These are phyloP conservation scores for Brasilioporus rufonigricans DNA, from an alignment of 768 basidiomycete species.

Conservation along the genomic window DNA sequence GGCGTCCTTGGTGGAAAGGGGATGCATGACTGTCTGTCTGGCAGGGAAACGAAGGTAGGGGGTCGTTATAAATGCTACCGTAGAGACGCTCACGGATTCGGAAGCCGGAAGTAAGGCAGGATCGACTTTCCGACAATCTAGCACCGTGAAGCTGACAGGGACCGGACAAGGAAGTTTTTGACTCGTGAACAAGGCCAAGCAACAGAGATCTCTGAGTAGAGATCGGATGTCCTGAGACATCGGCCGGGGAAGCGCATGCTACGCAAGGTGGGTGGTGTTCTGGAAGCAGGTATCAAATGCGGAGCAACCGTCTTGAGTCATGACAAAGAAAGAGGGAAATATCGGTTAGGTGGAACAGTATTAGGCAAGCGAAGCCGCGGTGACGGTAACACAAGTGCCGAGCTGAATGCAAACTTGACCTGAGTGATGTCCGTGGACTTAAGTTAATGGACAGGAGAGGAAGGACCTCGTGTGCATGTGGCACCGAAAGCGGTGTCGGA, in stretches of 20 bases:
- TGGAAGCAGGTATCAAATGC: constrained; percentile 24
- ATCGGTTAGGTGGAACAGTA: constrained; percentile 29
- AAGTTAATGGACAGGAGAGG: constrained; percentile 37
- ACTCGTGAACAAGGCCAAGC: constrained; percentile 13
- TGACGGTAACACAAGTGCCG: constrained; percentile 36
- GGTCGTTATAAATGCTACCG: constrained; percentile 22
- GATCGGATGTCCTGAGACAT: constrained; percentile 16
- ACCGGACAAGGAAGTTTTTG: constrained; percentile 22
- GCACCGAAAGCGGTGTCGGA: constrained; percentile 32
- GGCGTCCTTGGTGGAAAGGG: constrained; percentile 18
- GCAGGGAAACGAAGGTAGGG: constrained; percentile 12
- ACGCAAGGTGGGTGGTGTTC: constrained; percentile 14
- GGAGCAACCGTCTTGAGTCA: constrained; percentile 23
- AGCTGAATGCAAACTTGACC: constrained; percentile 28
- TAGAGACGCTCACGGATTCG: constrained; percentile 31
- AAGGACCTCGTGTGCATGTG: constrained; percentile 36
- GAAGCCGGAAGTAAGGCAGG: constrained; percentile 29
- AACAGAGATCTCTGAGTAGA: constrained; percentile 18
- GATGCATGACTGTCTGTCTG: constrained; percentile 18
- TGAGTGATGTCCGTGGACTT: constrained; percentile 38
- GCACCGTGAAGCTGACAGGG: constrained; percentile 22
- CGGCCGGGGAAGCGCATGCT: constrained; percentile 13
- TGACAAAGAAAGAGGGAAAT: constrained; percentile 33
- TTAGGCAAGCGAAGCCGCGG: constrained; percentile 37
- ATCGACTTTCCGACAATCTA: constrained; percentile 39